Evolutionary conservation across 140 eudicot species (phyloP), one percentile per base, ranked within the genome.

Genomic region (Senecio squalidus): DNA sequence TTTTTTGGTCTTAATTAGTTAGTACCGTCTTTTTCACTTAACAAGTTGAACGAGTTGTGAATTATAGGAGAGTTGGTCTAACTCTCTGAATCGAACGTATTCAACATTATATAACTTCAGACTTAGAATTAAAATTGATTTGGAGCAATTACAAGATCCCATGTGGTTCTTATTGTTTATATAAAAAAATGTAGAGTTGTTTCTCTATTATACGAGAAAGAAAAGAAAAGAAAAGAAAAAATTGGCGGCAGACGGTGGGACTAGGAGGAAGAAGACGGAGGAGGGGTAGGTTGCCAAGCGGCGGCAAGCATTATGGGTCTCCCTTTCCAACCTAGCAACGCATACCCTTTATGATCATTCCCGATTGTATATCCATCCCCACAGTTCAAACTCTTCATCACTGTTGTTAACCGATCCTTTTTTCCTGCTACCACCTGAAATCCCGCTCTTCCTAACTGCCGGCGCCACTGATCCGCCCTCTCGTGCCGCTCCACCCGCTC

Each of bases 261-360:
- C 66, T 63, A 63, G 55, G 72, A 5, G 31, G 34, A n/a, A 5
- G 62, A 29, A n/a, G n/a, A n/a, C n/a, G n/a, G n/a, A 2, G 28
- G 27, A n/a, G 59, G n/a, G 47, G 43, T 55, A 0, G 70, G 80
- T 64, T 39, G 78, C 96, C 96, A 88, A 4, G 96, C 87, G 7
- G 94, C 78, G 15, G 96, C 89, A 6, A 84, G 60, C 89, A 88
- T 76, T 48, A 88, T 78, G 0, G 96, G 82, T 36, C 94, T 76
- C 62, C 94, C 93, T 76, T 76, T 81, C 96, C 96, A 84, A 9
- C 96, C 96, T 53, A 88, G 87, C 53, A 78, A 72, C 18, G 74
- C 74, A 55, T 80, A 61, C 9, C 89, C 89, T 60, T 81, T 84
- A 39, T 64, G 67, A 29, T 88, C 93, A 56, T 46, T 57, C 51